phyloP scores from a whole-genome alignment of 495 filamentous ascomycete species.

The Talaromyces adpressus region DNA sequence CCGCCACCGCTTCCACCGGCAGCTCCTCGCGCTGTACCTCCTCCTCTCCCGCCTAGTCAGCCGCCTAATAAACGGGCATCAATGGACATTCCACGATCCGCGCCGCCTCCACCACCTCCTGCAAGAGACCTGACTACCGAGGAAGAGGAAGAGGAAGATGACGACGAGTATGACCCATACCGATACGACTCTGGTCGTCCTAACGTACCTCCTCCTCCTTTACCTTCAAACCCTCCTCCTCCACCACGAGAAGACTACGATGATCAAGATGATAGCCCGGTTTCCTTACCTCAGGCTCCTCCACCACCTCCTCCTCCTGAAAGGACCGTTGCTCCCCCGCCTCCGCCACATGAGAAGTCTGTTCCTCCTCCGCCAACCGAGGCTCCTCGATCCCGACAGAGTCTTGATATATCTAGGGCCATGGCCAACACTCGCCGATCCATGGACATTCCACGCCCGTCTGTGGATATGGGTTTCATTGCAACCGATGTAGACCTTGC shows the following conservation, averaged over 20 bases:
- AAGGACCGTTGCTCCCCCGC: conserved; percentile 19
- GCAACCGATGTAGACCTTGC: conserved; percentile 81
- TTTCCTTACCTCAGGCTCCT: conserved; percentile 31
- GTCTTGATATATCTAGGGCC: conserved; percentile 58
- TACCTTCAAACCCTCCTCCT: conserved; percentile 16
- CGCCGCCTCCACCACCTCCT: conserved; percentile 55
- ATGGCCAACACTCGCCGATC: conserved; percentile 53
- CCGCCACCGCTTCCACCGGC: conserved; percentile 53
- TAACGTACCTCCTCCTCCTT: conserved; percentile 10
- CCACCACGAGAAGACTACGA: conserved; percentile 3
- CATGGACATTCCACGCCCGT: conserved; percentile 59
- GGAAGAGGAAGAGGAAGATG: conserved; percentile 33
- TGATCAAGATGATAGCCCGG: conserved; percentile 13
- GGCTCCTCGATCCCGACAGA: conserved; percentile 49
- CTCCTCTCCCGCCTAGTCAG: conserved; percentile 45
- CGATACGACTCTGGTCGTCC: conserved; percentile 49
- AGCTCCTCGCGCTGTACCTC: conserved; percentile 46
- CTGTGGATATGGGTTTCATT: conserved; percentile 71
- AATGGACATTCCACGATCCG: conserved; percentile 17
- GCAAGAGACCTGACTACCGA: conserved; percentile 30
- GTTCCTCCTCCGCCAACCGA: conserved; percentile 19
- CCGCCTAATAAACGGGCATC: conserved; percentile 26
- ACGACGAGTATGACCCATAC: conserved; percentile 69
- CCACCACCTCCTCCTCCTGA: conserved; percentile 6
- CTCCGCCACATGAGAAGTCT: conserved; percentile 16